These are phyloP conservation scores for Helotiales sp. DNA, from an alignment of 2,329 filamentous ascomycete genomes.

Conservation along the genomic window DNA sequence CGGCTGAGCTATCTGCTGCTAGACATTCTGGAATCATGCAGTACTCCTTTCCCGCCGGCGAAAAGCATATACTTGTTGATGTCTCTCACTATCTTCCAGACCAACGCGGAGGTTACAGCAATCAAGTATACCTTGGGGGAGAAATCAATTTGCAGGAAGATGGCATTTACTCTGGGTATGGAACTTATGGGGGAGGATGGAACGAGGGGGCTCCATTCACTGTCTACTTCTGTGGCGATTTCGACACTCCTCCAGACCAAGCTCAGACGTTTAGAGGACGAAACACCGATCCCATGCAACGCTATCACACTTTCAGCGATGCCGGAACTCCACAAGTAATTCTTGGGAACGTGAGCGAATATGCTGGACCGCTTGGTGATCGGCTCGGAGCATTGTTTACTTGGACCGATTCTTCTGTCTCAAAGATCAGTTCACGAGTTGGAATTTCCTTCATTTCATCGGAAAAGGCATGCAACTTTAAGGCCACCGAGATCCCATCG, in stretches of 20 bases:
- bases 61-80: conserved; percentile 45
- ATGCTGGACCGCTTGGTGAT: conserved; percentile 38
- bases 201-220: conserved; percentile 42
- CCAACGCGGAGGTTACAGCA: conserved; percentile 41
- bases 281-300: conserved; percentile 36
- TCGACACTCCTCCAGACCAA: conserved; percentile 34
- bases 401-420: conserved; percentile 38
- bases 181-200: conserved; percentile 45
- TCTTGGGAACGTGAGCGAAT: conserved; percentile 6
- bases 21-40: conserved; percentile 51
- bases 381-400: conserved; percentile 52
- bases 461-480: conserved; percentile 14
- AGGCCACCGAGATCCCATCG: conserved; percentile 43
- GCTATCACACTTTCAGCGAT: conserved; percentile 28
- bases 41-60: conserved; percentile 46
- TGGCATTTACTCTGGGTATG: conserved; percentile 46
- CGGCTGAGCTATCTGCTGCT: conserved; percentile 48
- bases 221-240: conserved; percentile 50
- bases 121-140: conserved; percentile 47
- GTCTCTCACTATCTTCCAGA: conserved; percentile 48
- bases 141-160: conserved; percentile 41
- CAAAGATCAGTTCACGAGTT: conserved; percentile 42
- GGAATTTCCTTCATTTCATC: conserved; percentile 17
- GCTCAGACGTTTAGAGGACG: conserved; percentile 47
- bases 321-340: conserved; percentile 7